Base-by-base conservation (phyloP, 495 filamentous ascomycete species). In the Trichocladium uniseriatum region DNA sequence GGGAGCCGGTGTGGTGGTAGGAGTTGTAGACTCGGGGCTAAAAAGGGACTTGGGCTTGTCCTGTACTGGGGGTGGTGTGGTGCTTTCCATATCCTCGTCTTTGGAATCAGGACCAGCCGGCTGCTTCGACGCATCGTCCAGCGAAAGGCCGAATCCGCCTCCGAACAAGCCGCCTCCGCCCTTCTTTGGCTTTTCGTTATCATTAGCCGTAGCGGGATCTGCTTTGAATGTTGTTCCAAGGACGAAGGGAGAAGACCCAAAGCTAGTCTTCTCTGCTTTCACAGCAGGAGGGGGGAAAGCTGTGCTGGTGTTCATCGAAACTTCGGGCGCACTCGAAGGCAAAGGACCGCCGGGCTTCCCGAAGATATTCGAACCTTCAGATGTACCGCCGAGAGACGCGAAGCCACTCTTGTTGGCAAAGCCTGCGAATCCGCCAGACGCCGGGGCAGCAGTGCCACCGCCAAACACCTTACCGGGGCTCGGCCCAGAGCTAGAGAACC, bases 211-310 rank as follows among this genome's bases (percentile, higher is more conserved):
- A 16, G 55, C 41, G 8, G 75, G 75, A 59, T 94, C 90, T 24
- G 73, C 73, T 63, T 92, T 89, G 67, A 96, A 96, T 13, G 80
- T 84, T 37, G 83, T 86, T 2, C 78, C 82, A 18, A 96, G 73
- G 20, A 80, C 79, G 61, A 96, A 95, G 0, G 76, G 73, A 43
- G 70, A 67, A 29, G 71, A 61, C 14, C 81, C 79, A 61, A 89
- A 83, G 35, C 69, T 61, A 27, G 69, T 69, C 49, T 75, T 66
- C 14, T 47, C 51, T 2, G 40, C 43, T 39, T 62, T 64, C 15
- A 55, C 54, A 9, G 67, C 39, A 1, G 66, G 55, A 27, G 65
- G 60, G 0, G 63, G 68, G 52, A 74, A 76, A 7, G 66, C 61
- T 13, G 66, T 68, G 8, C 63, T 63, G 0, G 72, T 55, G 31